A percentile compares a stretch with the other conserved stretches of the same genome.
Evolutionary conservation across 495 filamentous ascomycete genomes (phyloP).

Genomic region (Thozetella sp.): DNA sequence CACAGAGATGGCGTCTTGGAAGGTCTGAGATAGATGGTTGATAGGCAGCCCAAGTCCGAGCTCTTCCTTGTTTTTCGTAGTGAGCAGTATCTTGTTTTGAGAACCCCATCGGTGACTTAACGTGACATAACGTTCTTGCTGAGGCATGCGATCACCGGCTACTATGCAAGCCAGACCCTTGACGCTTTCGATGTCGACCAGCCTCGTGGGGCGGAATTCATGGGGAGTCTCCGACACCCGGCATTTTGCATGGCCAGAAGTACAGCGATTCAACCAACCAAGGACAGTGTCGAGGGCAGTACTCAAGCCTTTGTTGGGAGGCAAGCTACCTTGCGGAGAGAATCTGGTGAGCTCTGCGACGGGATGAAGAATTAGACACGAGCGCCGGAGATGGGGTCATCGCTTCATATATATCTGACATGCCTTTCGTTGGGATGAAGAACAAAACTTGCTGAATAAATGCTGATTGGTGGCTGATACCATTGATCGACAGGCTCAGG

Average conservation of each 20-base stretch:
- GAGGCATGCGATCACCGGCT: background rate
- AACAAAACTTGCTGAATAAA: background rate
- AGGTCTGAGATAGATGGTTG: background rate
- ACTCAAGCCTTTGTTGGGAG: background rate
- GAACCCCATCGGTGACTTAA: background rate
- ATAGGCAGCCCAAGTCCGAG: background rate
- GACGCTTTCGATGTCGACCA: background rate
- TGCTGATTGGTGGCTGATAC: background rate
- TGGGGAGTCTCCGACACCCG: background rate
- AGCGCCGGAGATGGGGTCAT: background rate
- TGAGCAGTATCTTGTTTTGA: background rate
- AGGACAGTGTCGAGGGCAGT: background rate
- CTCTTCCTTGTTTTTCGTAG: background rate
- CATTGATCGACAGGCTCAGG: background rate
- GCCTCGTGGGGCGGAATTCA: background rate
- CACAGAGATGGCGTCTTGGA: conserved; percentile 3
- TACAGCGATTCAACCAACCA: background rate
- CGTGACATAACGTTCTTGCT: background rate
- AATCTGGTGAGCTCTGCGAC: background rate
- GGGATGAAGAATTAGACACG: background rate
- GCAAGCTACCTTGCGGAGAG: background rate
- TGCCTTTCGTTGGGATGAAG: background rate
- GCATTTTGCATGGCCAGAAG: background rate
- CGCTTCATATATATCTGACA: background rate
- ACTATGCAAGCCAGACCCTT: background rate